A percentile compares a stretch with the other conserved stretches of the same genome.
Evolutionary conservation across 2,329 filamentous ascomycete genomes (phyloP).

Genomic region (Harringtonia lauricola): DNA sequence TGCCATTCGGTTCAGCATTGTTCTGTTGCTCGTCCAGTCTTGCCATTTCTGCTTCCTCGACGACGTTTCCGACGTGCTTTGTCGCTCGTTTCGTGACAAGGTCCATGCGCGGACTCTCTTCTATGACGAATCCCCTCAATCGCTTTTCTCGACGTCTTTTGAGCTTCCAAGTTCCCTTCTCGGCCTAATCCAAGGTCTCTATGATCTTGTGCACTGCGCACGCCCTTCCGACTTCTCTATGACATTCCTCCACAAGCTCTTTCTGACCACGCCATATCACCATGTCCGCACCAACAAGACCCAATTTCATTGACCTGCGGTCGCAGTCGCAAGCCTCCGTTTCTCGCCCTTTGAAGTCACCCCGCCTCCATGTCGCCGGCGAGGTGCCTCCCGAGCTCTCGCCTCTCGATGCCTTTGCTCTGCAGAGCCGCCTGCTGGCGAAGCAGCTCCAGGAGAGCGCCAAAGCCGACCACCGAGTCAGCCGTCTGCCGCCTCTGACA

Average conservation of each 20-base stretch:
- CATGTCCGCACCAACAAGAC: constrained; percentile 23
- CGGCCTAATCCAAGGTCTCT: not conserved
- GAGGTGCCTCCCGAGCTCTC: constrained; percentile 84
- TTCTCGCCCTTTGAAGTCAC: constrained; percentile 53
- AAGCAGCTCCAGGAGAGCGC: constrained; percentile 74
- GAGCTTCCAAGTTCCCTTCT: not conserved
- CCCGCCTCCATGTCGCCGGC: constrained; percentile 64
- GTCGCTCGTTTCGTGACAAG: too few relatives aligned
- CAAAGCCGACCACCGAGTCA: constrained; percentile 67
- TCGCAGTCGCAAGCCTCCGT: constrained; percentile 43
- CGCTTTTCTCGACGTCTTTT: too few relatives aligned
- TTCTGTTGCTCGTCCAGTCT: too few relatives aligned
- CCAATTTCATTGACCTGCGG: constrained; percentile 48
- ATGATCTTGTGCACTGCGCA: not conserved
- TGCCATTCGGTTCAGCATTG: too few relatives aligned
- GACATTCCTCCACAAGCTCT: not conserved
- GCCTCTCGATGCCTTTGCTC: constrained; percentile 87
- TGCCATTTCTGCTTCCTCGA: too few relatives aligned
- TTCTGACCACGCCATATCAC: not conserved
- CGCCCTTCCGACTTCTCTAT: not conserved
- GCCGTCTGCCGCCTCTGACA: constrained; percentile 72
- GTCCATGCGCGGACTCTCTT: too few relatives aligned
- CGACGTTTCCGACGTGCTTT: too few relatives aligned
- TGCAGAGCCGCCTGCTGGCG: constrained; percentile 80
- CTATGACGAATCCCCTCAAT: too few relatives aligned